Base-by-base conservation (phyloP, 345 rosid species). In the Lumnitzera racemosa region DNA sequence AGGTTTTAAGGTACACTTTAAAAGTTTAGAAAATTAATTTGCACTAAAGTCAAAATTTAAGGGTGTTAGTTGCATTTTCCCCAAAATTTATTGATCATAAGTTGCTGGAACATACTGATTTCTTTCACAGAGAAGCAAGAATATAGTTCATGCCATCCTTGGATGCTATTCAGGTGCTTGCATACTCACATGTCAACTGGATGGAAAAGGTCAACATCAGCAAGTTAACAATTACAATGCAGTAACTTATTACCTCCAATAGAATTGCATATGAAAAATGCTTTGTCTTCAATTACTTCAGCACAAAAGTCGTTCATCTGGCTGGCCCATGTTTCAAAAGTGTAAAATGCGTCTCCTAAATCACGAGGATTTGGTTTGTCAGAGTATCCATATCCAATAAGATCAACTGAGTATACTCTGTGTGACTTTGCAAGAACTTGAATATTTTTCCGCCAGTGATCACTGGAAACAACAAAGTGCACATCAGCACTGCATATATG, bases 331-430 rank as follows among this genome's bases (percentile, higher is more conserved):
- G 87, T 89, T 78, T 92, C 91, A 60, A 92, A 85, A 25, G 96
- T 83, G 70, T 87, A 92, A 63, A 92, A 87, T 3, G 87, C 67
- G 49, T 78, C 59, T 52, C 76, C 81, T 62, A 81, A 81, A 16
- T 76, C 85, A 25, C 63, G 72, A 71, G 98, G 94, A 68, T 83
- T 83, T n/a, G 98, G 96, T 53, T 89, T 91, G 72, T 87, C 90
- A 0, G 94, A 89, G 81, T 85, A 87, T 68, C 98, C 98, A 63
- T 92, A 92, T 46, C 96, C 96, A 63, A 92, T 83, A 46, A 92
- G 90, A 72, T 92, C 98, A 36, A 92, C 82, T 49, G 96, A 70
- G 57, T 75, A 92, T 8, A 88, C 96, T 25, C 89, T 76, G 61
- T 81, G 82, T 23, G 84, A 78, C 59, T 76, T 87, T 55, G 89